These are phyloP conservation scores for Tuber umbilicatum DNA, from an alignment of 495 filamentous ascomycete genomes.

Conservation along the genomic window DNA sequence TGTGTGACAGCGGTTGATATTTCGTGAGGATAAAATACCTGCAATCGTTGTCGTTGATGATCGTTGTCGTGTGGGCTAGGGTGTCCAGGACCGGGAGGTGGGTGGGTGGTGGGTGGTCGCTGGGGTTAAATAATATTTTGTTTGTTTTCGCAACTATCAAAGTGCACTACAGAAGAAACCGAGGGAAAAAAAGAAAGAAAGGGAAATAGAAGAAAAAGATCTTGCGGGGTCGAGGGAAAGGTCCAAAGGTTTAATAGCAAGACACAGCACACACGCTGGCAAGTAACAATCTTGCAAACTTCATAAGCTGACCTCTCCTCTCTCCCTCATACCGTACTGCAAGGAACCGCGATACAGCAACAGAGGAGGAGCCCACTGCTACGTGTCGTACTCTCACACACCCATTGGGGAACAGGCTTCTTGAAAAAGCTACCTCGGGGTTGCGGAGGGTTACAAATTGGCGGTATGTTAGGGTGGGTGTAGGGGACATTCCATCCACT, in stretches of 20 bases:
- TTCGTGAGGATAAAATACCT: background rate
- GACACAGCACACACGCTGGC: background rate
- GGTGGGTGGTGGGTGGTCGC: background rate
- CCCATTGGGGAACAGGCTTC: background rate
- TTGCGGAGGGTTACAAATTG: background rate
- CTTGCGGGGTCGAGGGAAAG: background rate
- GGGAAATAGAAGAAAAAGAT: background rate
- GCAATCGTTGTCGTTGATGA: background rate
- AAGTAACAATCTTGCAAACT: background rate
- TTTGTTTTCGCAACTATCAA: background rate
- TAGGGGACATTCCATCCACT: conserved; percentile 3
- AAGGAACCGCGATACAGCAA: background rate
- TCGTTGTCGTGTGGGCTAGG: background rate
- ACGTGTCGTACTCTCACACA: background rate
- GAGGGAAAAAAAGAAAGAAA: background rate
- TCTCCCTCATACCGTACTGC: background rate
- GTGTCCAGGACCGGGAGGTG: background rate
- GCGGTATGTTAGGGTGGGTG: background rate
- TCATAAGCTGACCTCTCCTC: background rate
- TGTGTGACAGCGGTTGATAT: background rate
- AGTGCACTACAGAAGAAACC: background rate
- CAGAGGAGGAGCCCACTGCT: background rate
- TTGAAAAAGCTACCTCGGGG: background rate
- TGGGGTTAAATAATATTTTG: background rate
- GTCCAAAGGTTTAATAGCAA: conserved; percentile 5